These are phyloP conservation scores for Noccaea caerulescens DNA, from an alignment of 345 rosid species.

Conservation along the genomic window DNA sequence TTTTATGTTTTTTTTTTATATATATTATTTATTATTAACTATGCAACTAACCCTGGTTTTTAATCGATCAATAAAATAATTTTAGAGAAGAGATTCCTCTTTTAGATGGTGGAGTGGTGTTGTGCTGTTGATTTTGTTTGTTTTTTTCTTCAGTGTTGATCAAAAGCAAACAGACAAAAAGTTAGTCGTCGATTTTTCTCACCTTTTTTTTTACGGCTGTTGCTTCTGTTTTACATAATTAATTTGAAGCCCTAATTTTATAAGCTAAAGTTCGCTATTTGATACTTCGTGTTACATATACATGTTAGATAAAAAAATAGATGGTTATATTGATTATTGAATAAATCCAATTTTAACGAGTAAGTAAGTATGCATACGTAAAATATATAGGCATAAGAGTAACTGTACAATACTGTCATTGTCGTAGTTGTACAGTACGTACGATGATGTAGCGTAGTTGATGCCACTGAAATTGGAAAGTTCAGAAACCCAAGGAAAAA, in stretches of 20 bases:
- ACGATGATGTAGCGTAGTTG: not conserved
- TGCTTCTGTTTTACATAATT: too few relatives aligned
- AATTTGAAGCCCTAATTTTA: too few relatives aligned
- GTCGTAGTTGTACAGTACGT: not conserved
- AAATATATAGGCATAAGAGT: not conserved
- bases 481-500: not conserved
- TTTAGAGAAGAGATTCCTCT: not conserved
- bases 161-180: not conserved
- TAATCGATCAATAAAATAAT: not conserved
- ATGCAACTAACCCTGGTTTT: not conserved
- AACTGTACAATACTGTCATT: not conserved
- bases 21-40: not conserved
- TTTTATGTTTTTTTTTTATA: conserved; percentile 8
- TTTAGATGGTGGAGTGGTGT: not conserved
- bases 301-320: too few relatives aligned
- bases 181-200: not conserved
- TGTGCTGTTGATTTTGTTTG: not conserved
- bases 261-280: too few relatives aligned
- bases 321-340: not conserved
- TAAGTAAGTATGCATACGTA: not conserved
- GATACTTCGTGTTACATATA: too few relatives aligned
- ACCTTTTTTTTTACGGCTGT: too few relatives aligned
- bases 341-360: not conserved
- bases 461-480: not conserved
- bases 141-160: not conserved